Evolutionary conservation across 257 asterid species (phyloP), one percentile per base, ranked within the genome.

Genomic region (Nicotiana undulata): DNA sequence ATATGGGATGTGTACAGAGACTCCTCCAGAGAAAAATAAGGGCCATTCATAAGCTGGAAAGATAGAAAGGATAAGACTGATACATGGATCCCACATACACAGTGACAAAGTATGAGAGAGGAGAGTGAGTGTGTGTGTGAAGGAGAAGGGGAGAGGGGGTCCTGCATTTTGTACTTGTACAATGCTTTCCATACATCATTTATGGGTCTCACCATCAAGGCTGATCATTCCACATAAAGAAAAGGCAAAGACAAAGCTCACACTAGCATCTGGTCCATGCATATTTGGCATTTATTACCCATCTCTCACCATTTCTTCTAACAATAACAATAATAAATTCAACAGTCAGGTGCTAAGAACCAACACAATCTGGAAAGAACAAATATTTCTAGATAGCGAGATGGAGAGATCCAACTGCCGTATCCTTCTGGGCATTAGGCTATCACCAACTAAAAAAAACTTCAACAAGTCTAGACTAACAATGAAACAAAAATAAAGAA

Each of bases 281-380:
- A 80, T 79, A 83, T 84, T 74, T 76, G 84, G 88, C 89, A 86
- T 84, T 88, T 88, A 88, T 86, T 84, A 83, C 72, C 79, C 88
- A 79, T 86, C 85, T 84, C 83, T 70, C 60, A 64, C 52, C 66
- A 49, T 46, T 68, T 52, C 80, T 80, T 79, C 81, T 82, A 85
- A 81, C 80, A 84, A 76, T 80, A 80, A 83, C 81, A 85, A 83
- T 56, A 81, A 85, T 83, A 81, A 85, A 87, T 84, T 84, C 89
- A 84, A 84, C 81, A 84, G 82, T 76, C 85, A 84, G 84, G 75
- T 84, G 80, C 86, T 80, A 82, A 79, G 86, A 82, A 82, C 84
- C 84, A 86, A 68, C 83, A 79, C 72, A 82, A 58, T 56, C 81
- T 68, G 83, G 82, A 81, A 58, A 65, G 81, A 77, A 84, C 83